Evolutionary conservation across 208 protist species (phyloP).

Genomic region (Wallacemonas sp.): DNA sequence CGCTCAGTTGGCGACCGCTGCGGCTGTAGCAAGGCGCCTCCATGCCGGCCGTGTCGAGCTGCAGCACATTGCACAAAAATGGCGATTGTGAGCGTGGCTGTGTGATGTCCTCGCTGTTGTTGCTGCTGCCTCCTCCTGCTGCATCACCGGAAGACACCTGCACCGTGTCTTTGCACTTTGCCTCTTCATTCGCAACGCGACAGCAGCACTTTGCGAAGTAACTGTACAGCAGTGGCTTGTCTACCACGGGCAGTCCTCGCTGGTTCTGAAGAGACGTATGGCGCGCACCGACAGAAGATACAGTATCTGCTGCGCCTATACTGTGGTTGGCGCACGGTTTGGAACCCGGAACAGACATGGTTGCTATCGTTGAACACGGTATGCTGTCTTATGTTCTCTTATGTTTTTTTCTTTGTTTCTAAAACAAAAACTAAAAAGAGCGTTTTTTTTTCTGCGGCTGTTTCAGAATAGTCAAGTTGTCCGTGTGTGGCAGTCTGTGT

Average conservation of each 20-base stretch:
- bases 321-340: neutral
- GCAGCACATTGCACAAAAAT: slow-evolving; percentile 22
- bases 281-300: neutral
- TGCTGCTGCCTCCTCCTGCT: no score
- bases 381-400: no score
- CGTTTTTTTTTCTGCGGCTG: no score
- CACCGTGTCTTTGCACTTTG: neutral
- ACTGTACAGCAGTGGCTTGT: slow-evolving; percentile 32
- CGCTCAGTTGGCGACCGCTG: slow-evolving; percentile 43
- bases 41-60: slow-evolving; percentile 33
- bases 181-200: neutral
- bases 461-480: no score
- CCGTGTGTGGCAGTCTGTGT: no score
- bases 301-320: neutral
- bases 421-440: no score
- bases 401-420: neutral
- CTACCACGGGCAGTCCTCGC: neutral
- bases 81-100: neutral
- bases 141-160: no score
- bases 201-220: slow-evolving; percentile 19
- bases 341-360: no score
- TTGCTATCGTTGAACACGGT: no score
- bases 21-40: slow-evolving; percentile 36
- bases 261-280: neutral
- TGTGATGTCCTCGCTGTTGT: neutral